Conservation (phyloP, 805 yeast genomes). For the Teunomyces atbi region DNA sequence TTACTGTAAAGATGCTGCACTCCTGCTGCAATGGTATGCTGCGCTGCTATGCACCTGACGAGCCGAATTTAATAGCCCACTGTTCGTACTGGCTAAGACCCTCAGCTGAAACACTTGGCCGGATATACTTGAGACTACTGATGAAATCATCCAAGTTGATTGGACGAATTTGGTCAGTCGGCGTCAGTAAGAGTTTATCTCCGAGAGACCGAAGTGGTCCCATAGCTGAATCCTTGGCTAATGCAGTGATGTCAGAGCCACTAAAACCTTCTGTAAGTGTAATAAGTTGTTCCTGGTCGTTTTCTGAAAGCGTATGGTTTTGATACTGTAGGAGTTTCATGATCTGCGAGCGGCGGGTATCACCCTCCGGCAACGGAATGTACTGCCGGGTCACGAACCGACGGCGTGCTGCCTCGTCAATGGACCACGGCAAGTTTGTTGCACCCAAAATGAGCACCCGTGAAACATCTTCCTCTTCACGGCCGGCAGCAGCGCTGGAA, state of each 20-base stretch:
- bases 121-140: conserved; percentile 70
- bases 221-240: conserved; percentile 98
- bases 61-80: conserved; percentile 86
- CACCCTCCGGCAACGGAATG: conserved; percentile 89
- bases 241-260: conserved; percentile 90
- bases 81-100: conserved; percentile 78
- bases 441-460: conserved; percentile 92
- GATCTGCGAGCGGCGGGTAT: conserved; percentile 74
- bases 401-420: conserved; percentile 95
- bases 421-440: conserved; percentile 94
- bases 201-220: conserved; percentile 92
- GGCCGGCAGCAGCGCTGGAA: conserved; percentile 78
- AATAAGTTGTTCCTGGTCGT: conserved; percentile 60
- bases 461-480: conserved; percentile 43
- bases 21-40: neutral
- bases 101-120: conserved; percentile 85
- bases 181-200: conserved; percentile 67
- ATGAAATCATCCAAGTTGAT: conserved; percentile 71
- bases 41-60: conserved; percentile 65
- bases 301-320: conserved; percentile 62
- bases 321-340: conserved; percentile 66
- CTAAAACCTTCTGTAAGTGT: conserved; percentile 76
- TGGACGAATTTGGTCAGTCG: conserved; percentile 76
- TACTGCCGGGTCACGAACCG: conserved; percentile 89
- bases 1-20: neutral